phyloP scores from a whole-genome alignment of 108 stramenopile species.

The Tribonema minus region DNA sequence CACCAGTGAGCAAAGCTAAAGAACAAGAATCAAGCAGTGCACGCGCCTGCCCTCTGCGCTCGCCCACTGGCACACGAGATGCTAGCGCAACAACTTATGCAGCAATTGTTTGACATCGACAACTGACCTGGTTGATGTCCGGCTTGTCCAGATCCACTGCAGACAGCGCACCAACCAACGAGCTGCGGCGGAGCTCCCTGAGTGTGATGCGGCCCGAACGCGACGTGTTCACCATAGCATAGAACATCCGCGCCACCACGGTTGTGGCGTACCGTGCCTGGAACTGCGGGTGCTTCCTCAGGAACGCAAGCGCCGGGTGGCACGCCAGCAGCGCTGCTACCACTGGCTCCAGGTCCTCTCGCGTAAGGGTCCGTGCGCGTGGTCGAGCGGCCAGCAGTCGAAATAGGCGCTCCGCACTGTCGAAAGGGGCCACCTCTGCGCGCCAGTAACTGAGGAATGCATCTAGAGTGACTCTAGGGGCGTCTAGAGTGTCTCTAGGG shows the following conservation, averaged over 20 bases:
- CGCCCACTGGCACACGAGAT: too few species aligned
- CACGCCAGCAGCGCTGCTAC: constrained; percentile 78
- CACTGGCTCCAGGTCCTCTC: constrained; percentile 88
- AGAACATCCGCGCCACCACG: constrained; percentile 93
- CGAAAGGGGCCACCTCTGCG: constrained; percentile 82
- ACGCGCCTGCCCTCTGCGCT: too few species aligned
- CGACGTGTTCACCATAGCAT: constrained; percentile 71
- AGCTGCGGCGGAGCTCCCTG: constrained; percentile 75
- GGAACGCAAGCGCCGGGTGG: constrained; percentile 77
- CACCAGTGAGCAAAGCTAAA: too few species aligned
- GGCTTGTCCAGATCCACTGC: constrained; percentile 86
- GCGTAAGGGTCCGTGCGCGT: constrained; percentile 64
- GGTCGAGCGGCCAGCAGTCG: constrained; percentile 76
- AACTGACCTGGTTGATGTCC: constrained; percentile 95
- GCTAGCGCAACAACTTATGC: too few species aligned
- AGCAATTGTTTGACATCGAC: too few species aligned
- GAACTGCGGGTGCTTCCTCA: constrained; percentile 87
- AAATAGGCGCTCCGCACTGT: constrained; percentile 81
- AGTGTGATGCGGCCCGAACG: constrained; percentile 76
- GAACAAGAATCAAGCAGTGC: too few species aligned
- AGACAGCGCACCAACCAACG: constrained; percentile 72
- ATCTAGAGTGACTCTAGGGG: constrained; percentile 37
- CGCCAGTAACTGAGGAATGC: constrained; percentile 75
- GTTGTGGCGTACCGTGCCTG: constrained; percentile 93
- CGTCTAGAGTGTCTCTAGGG: too few species aligned